Evolutionary conservation across 1,284 basidiomycete genomes (phyloP), one percentile per base, ranked within the genome.

Genomic region (Leccinum subrobustum): DNA sequence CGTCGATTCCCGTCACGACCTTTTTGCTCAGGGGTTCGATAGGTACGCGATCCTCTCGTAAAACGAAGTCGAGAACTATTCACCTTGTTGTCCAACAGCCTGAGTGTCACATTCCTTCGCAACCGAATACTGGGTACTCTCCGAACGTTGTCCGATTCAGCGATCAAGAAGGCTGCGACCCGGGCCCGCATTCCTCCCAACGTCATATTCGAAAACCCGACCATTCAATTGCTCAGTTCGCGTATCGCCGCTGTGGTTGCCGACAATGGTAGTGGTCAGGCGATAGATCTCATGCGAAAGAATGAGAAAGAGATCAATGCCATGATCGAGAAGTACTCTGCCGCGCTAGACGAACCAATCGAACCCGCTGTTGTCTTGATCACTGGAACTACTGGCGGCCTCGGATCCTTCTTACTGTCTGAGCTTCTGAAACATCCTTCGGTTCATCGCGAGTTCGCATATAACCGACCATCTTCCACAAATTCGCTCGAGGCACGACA

Each of bases 361-460:
- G 35, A 55, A 11, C 54, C 48, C 5, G 52, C 52, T 8, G 59
- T 66, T 11, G 64, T 75, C 0, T 57, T 76, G 3, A 56, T 76
- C 6, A 74, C 73, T 9, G 74, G 74, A 6, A 67, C 74, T 3
- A 76, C 75, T 8, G 74, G 74, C 1, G 58, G 60, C 27, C 64
- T 76, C 8, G 73, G 75, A 16, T 67, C 70, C 4, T 65, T 69
- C 54, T 18, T 75, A 1, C 54, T 73, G 2, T 64, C 63, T 3
- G 52, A 54, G 6, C 63, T 74, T 12, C 44, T 73, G 8, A 18
- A 56, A 11, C 54, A 66, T 8, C 20, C 56, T 3, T 12, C 29
- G 1, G 64, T 74, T 1, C 42, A 52, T n/a, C 59, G 42, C 8
- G 58, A 73, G 1, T 75, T 73, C 35, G 65, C 69, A 0, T 55